These are phyloP conservation scores for Akebia trifoliata DNA, from an alignment of 164 flowering plant species.

Conservation along the genomic window DNA sequence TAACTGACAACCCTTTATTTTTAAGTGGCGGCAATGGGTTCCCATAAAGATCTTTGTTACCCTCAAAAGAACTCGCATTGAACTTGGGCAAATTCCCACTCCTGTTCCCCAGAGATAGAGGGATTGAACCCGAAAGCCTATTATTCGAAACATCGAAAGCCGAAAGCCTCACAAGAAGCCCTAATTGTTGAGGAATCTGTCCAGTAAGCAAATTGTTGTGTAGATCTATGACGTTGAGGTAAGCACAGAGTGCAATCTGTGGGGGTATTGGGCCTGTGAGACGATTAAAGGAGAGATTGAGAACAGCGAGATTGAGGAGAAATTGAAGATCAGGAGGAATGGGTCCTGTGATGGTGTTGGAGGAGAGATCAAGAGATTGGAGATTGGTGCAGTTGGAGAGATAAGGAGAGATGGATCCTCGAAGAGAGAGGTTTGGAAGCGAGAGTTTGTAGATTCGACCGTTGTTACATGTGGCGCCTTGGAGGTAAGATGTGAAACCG, in stretches of 20 bases:
- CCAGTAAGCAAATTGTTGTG: conserved; percentile 67
- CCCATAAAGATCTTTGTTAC: conserved; percentile 80
- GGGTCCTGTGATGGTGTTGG: conserved; percentile 65
- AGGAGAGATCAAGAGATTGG: conserved; percentile 90
- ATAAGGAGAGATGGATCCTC: conserved; percentile 72
- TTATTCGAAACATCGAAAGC: conserved; percentile 77
- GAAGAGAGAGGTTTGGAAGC: conserved; percentile 55
- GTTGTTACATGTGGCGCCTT: conserved; percentile 90
- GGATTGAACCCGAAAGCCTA: conserved; percentile 63
- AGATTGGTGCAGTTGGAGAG: conserved; percentile 85
- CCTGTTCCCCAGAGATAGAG: conserved; percentile 53
- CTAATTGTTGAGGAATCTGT: conserved; percentile 66
- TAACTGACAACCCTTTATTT: conserved; percentile 50
- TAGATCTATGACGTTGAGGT: conserved; percentile 86
- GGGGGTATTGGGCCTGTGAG: conserved; percentile 68
- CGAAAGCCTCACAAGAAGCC: conserved; percentile 57
- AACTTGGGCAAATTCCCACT: conserved; percentile 57
- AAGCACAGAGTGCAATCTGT: conserved; percentile 67
- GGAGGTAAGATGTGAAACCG: conserved; percentile 74
- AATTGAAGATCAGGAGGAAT: conserved; percentile 73
- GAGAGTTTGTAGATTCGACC: conserved; percentile 94
- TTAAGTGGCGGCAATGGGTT: conserved; percentile 65
- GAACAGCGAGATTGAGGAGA: conserved; percentile 83
- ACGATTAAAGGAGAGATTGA: conserved; percentile 74
- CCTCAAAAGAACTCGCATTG: conserved; percentile 65